These are phyloP conservation scores for Ramalina intermedia DNA, from an alignment of 495 filamentous ascomycete genomes.

Conservation along the genomic window DNA sequence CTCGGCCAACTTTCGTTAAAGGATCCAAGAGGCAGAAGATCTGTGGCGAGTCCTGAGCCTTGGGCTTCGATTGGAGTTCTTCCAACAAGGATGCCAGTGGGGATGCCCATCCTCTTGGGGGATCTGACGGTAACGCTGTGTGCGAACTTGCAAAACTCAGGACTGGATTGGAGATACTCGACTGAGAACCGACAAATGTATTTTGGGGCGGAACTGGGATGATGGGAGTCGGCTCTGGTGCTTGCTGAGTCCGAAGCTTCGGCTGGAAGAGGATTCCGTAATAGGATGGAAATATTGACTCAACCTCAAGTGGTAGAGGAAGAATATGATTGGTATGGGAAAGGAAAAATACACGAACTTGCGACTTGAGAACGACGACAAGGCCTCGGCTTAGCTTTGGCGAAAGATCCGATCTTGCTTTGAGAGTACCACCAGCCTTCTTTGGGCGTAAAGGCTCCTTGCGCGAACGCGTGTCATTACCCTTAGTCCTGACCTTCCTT, in stretches of 20 bases:
- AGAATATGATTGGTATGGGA: constrained; percentile 77
- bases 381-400: constrained; percentile 38
- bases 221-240: constrained; percentile 17
- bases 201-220: constrained; percentile 48
- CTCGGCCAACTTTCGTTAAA: constrained; percentile 68
- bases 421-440: not conserved
- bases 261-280: constrained; percentile 74
- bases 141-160: too few relatives aligned
- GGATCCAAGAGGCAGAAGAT: constrained; percentile 81
- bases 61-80: not conserved
- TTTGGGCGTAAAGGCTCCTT: not conserved
- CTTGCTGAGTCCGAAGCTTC: constrained; percentile 35
- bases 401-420: not conserved
- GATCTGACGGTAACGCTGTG: too few relatives aligned
- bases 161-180: not conserved
- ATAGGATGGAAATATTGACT: constrained; percentile 69
- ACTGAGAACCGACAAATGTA: constrained; percentile 60
- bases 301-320: constrained; percentile 87
- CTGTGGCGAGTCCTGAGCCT: constrained; percentile 48
- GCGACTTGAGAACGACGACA: constrained; percentile 82
- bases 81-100: not conserved
- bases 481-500: constrained; percentile 2
- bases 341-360: constrained; percentile 89
- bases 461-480: not conserved
- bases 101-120: not conserved